Base-by-base conservation (phyloP, 768 basidiomycete species). In the Tephrocybe sp. region DNA sequence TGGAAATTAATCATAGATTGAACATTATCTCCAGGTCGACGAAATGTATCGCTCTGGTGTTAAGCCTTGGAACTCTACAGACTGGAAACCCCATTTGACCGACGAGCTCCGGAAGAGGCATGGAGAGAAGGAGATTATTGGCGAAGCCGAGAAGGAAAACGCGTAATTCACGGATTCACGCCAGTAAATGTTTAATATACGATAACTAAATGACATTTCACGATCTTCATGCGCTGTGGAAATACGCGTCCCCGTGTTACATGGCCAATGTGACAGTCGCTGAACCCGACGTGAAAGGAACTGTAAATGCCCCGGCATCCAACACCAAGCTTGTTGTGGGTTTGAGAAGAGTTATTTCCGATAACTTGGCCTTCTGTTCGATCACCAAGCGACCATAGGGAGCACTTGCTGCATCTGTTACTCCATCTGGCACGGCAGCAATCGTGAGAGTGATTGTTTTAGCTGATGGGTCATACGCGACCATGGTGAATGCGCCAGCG, bases 1-100 rank as follows among this genome's bases (percentile, higher is more conserved):
- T 22, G 42, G 41, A 13, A 44, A 16, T 17, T n/a, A 38, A 26
- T 32, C 20, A 40, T 16, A 23, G 11, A 52, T 45, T 45, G 13
- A 40, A 8, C 23, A 39, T 23, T 34, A 14, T 17, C 41, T 52
- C 5, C 49, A 84, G 83, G 83, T 88, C 54, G 87, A 89, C 62
- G 85, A 87, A 66, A 63, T 89, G 72, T 89, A 88, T 58, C 77
- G 83, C 44, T 72, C 84, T n/a, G 75, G 77, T 5, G 68, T 86
- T 49, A 75, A 76, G 42, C 84, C 87, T 2, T 89, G 89, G 87
- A 68, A 77, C 32, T 85, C 85, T 0, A 56, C 74, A 1, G 58
- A 56, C 1, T 90, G 86, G 85, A 78, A 61, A 49, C 84, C 84
- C 0, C 75, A 72, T 64, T 66, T 69, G 48, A 66, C 52, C 41